Base-by-base conservation (phyloP, 2,329 filamentous ascomycete species). In the Shiraia bambusicola region DNA sequence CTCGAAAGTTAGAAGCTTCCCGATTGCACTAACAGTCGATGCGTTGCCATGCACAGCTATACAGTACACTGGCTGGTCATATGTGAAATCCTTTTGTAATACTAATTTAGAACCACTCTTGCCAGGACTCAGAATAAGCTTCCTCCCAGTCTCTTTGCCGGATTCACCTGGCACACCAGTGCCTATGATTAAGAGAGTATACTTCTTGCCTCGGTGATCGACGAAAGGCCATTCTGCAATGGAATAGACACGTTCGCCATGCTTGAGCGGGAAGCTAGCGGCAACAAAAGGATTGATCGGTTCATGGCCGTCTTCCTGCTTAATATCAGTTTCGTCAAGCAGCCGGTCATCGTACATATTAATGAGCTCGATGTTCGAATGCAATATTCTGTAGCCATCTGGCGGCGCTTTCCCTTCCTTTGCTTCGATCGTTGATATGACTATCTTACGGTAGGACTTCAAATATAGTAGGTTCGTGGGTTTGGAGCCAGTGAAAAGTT, bases 171-270 rank as follows among this genome's bases (percentile, higher is more conserved):
- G 52, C 10, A 65, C 45, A 1, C 62, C 60, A 12, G 79, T 80
- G 3, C 79, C 75, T 9, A 86, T 75, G 11, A 88, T 73, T 24
- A 88, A 72, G 57, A 82, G 85, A 2, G 78, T 74, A 64, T 84
- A 86, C 0, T 68, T 74, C 40, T 77, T 79, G n/a, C 72, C 73
- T 4, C 52, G 45, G 27, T 79, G 74, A 40, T 79, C 78, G 24
- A 72, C 67, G 47, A 79, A 81, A 4, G 73, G 63, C 86, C 86
- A 90, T 47, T 87, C 82, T 1, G 77, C 65, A 6, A 90, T 63
- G 1, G 79, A 75, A 30, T 80, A 73, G 1, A 90, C 77, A 28
- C 74, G 75, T 48, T 86, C 82, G 1, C 78, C 77, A 1, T 66
- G 49, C 31, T 78, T 74, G 12, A 89, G 69, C 3, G 77, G 77